Base-by-base conservation (phyloP, 345 rosid species). In the Pistacia atlantica region DNA sequence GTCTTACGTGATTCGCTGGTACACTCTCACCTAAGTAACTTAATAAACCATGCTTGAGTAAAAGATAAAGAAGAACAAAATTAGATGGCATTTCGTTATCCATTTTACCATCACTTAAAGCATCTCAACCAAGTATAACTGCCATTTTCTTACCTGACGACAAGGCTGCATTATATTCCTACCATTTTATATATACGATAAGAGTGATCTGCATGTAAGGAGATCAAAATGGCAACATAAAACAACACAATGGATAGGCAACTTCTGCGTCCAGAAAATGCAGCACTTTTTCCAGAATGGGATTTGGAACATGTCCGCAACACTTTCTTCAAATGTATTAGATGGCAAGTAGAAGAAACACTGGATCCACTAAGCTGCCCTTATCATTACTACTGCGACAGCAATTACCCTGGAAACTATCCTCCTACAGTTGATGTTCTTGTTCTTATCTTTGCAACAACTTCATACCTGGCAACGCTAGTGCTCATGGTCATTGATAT, bases 341-440 rank as follows among this genome's bases (percentile, higher is more conserved):
- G 83, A 75, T 93, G 98, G 98, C 95, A 91, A 78, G 82, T 85
- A 5, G 98, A 93, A 80, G 92, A 93, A 64, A 93, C 98, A 42
- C 69, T 90, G 73, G 92, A 93, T 87, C 98, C 97, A 56, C 59
- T 86, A 28, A 82, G 80, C 82, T 93, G 97, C 81, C 95, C 92
- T 51, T 91, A 81, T 65, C 98, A 93, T 83, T 93, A 93, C 85
- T 93, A 83, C 80, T 91, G 98, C 63, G 95, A 93, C 74, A 86
- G 91, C 76, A 73, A 33, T 35, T 90, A 89, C 79, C 82, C 91
- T 0, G 95, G 92, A 0, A 67, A 87, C 69, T 90, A 89, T 63
- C 89, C 92, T 2, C 69, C 74, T 12, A 75, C 59, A 20, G 87
- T 78, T 1, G 98, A 93, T 54, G 62, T 85, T 81, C 33, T 83